Percentiles rank a stretch among this genome's conserved stretches.
Conservation (phyloP, 2,329 filamentous ascomycete genomes). For the Paraphaeosphaeria minitans region DNA sequence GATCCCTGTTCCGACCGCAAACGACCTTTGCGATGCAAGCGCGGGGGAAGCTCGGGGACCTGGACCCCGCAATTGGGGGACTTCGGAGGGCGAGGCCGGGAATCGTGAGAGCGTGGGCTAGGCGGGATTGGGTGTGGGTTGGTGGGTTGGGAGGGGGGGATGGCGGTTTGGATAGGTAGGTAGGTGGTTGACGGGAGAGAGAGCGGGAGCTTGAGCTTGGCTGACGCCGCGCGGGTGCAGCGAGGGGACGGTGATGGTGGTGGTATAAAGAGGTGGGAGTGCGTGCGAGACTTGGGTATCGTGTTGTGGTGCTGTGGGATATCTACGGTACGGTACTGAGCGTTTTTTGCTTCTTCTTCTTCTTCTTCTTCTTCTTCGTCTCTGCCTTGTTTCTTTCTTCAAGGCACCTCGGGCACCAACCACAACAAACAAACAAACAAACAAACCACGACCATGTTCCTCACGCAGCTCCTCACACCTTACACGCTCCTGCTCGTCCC, state of each 20-base stretch:
- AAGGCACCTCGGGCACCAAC: too few relatives aligned
- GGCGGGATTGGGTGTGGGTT: too few relatives aligned
- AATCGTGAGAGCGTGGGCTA: neutral
- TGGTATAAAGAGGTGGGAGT: neutral
- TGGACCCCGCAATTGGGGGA: neutral
- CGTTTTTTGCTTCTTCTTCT: neutral
- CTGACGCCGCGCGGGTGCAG: neutral
- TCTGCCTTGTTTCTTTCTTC: too few relatives aligned
- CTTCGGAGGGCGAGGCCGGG: conserved; percentile 11
- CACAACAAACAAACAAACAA: too few relatives aligned
- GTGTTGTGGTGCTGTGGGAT: neutral
- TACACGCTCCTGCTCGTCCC: conserved; percentile 57
- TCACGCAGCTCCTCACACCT: conserved; percentile 50
- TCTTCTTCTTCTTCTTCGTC: neutral
- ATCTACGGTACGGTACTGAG: neutral
- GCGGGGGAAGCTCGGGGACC: conserved; percentile 2
- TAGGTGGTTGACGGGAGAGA: neutral
- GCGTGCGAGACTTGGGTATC: neutral
- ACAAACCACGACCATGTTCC: conserved; percentile 30
- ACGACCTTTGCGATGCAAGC: neutral
- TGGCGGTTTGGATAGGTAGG: too few relatives aligned
- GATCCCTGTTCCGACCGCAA: conserved; percentile 4
- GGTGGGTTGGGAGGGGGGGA: too few relatives aligned
- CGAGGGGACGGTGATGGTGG: neutral
- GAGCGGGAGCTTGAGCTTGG: neutral